These are phyloP conservation scores for Xylariales sp. DNA, from an alignment of 2,329 filamentous ascomycete species.

Conservation along the genomic window DNA sequence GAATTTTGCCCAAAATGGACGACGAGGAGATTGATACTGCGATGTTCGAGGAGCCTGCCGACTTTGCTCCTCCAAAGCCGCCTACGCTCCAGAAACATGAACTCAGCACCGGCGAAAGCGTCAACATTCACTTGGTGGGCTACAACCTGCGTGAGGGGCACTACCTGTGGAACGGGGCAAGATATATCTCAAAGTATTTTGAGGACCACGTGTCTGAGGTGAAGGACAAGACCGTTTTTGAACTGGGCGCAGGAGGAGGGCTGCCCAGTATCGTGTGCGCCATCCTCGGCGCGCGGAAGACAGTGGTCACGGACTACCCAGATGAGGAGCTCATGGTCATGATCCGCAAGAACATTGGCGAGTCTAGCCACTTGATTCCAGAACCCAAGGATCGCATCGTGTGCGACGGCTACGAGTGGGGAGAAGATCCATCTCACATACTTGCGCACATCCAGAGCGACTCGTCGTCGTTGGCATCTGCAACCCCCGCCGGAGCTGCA, in stretches of 20 bases:
- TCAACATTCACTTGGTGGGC: slow-evolving; percentile 76
- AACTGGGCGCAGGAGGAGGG: slow-evolving; percentile 85
- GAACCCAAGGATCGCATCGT: slow-evolving; percentile 32
- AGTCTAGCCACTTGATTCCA: slow-evolving; percentile 38
- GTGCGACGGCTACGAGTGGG: slow-evolving; percentile 80
- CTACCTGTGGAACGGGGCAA: slow-evolving; percentile 85
- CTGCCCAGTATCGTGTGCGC: slow-evolving; percentile 77
- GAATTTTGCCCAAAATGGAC: slow-evolving; percentile 11
- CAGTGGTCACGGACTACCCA: slow-evolving; percentile 85
- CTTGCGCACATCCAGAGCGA: slow-evolving; percentile 48
- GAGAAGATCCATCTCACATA: slow-evolving; percentile 56
- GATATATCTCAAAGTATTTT: slow-evolving; percentile 72
- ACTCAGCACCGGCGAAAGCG: slow-evolving; percentile 58
- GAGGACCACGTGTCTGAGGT: slow-evolving; percentile 65
- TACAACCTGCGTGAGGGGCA: slow-evolving; percentile 88
- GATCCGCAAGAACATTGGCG: slow-evolving; percentile 69
- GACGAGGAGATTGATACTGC: slow-evolving; percentile 32
- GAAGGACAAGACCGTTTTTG: slow-evolving; percentile 67
- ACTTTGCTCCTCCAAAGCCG: slow-evolving; percentile 74
- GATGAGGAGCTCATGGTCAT: slow-evolving; percentile 79
- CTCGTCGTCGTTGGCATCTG: slow-evolving; percentile 18
- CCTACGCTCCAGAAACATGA: slow-evolving; percentile 70
- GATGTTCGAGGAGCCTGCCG: slow-evolving; percentile 77
- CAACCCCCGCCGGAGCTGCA: slow-evolving; percentile 2
- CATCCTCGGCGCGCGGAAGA: slow-evolving; percentile 62